Evolutionary conservation across 306 rosid genomes (phyloP), one percentile per base, ranked within the genome.

Genomic region (Pueraria montana): DNA sequence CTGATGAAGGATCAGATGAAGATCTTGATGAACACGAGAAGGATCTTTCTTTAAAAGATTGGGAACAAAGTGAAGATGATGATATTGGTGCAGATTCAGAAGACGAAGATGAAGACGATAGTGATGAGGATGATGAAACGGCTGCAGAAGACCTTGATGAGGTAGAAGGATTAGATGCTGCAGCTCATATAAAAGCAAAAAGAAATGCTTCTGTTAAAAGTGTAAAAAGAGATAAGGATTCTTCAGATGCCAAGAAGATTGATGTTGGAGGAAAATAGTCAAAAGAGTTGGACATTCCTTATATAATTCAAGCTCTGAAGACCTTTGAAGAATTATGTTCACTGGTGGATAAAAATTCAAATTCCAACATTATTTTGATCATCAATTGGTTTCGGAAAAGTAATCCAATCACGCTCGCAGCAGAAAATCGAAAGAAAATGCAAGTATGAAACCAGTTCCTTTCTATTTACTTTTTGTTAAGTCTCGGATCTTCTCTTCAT

Each of bases 1-100:
- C 76, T 52, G 86, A 73, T 30, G 91, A 82, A 78, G 90, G 65
- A 78, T 80, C 95, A 5, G 92, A 87, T 74, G 98, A 87, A 76
- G 92, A 89, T 83, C 68, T 72, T 20, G 86, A 76, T 55, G 85
- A 65, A 36, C 64, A 23, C 21, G 79, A 80, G 77, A 82, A 76
- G 70, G 74, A 86, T 72, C 77, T 69, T 56, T 90, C 94, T 56
- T 83, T 89, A 84, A 93, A 89, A 88, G 97, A 90, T 76, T 96
- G 98, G 97, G 99, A 96, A 81, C 99, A 91, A 53, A 96, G 98
- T 84, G 99, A 96, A 68, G 99, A 96, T 85, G 97, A 92, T 72
- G 58, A 75, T 85, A 70, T 91, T 45, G 87, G 80, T 46, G 83
- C 78, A 65, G 86, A 86, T 82, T 79, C 76, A 49, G 93, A 90